Conservation (phyloP, 768 basidiomycete species). For the Boletus rufocinnamomeus region DNA sequence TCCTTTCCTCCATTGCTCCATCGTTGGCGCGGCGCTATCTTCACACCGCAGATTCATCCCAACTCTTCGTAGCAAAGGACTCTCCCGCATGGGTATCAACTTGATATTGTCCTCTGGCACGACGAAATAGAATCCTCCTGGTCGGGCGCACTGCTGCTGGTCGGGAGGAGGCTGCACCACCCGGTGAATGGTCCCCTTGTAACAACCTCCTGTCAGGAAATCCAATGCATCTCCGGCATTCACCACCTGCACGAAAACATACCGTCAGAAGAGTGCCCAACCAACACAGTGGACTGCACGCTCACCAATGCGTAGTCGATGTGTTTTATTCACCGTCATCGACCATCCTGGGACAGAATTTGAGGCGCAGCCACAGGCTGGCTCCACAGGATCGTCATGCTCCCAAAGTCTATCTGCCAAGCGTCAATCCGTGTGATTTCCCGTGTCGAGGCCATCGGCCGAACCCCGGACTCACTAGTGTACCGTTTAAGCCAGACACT, state of each 20-base stretch:
- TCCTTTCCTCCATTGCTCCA: conserved; percentile 53
- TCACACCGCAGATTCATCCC: conserved; percentile 43
- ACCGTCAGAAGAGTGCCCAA: background rate
- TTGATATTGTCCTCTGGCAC: conserved; percentile 51
- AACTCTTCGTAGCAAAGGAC: conserved; percentile 48
- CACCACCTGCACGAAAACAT: conserved; percentile 47
- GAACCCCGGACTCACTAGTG: conserved; percentile 39
- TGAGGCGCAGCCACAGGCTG: conserved; percentile 62
- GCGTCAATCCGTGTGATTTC: background rate
- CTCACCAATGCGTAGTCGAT: conserved; percentile 57
- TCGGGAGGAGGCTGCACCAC: conserved; percentile 60
- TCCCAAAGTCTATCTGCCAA: conserved; percentile 47
- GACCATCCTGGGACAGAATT: conserved; percentile 51
- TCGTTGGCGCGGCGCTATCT: conserved; percentile 48
- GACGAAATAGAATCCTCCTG: conserved; percentile 61
- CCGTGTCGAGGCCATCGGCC: no score
- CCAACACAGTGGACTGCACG: background rate
- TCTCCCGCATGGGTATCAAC: conserved; percentile 47
- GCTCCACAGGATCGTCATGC: conserved; percentile 58
- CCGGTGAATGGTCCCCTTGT: conserved; percentile 60
- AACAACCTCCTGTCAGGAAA: conserved; percentile 61
- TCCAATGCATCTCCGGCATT: conserved; percentile 63
- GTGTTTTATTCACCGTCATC: conserved; percentile 63
- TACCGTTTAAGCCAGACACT: conserved; percentile 67
- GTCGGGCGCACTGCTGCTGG: conserved; percentile 49